These are phyloP conservation scores for Trametes punicea DNA, from an alignment of 768 basidiomycete genomes.

Conservation along the genomic window DNA sequence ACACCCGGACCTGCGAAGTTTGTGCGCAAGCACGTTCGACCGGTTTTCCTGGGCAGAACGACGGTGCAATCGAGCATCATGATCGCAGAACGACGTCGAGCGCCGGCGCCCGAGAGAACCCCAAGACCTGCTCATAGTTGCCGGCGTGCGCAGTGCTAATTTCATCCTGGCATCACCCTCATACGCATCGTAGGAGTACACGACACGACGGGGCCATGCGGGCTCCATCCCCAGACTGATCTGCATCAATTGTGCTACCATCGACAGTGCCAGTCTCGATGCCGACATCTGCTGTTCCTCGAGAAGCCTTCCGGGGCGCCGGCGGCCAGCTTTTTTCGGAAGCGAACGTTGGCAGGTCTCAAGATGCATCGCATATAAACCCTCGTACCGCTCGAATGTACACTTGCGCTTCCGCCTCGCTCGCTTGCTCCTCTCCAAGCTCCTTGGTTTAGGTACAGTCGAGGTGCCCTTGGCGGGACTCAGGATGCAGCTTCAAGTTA, in stretches of 20 bases:
- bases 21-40: too few relatives aligned
- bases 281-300: background rate
- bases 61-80: too few relatives aligned
- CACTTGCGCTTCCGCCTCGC: background rate
- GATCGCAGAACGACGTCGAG: too few relatives aligned
- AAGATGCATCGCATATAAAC: background rate
- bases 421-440: background rate
- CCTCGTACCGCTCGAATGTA: background rate
- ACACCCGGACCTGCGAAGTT: too few relatives aligned
- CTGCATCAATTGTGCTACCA: slow-evolving; percentile 1
- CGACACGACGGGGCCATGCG: slow-evolving; percentile 1
- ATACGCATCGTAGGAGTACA: background rate
- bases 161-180: background rate
- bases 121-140: background rate
- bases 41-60: too few relatives aligned
- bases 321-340: background rate
- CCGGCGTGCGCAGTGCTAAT: background rate
- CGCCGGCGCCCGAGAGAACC: too few relatives aligned
- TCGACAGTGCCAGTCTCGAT: background rate
- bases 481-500: slow-evolving; percentile 10
- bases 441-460: background rate
- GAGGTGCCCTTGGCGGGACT: too few relatives aligned
- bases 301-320: background rate
- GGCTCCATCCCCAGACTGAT: background rate
- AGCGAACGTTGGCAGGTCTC: background rate